These are phyloP conservation scores for Telfairia occidentalis DNA, from an alignment of 331 rosid genomes.

Conservation along the genomic window DNA sequence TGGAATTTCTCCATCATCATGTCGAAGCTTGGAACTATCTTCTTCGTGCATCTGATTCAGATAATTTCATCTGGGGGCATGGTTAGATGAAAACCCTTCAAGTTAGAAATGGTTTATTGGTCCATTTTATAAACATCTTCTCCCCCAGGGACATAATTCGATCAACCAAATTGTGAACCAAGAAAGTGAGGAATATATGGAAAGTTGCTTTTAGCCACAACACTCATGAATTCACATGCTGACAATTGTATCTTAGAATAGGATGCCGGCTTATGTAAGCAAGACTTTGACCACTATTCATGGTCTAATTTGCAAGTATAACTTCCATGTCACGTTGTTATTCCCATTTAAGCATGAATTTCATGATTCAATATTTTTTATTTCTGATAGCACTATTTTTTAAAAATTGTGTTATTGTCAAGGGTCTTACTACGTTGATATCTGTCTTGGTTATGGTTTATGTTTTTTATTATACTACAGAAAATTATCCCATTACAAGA, in stretches of 20 bases:
- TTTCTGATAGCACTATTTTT: background rate
- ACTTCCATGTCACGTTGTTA: background rate
- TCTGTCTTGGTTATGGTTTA: background rate
- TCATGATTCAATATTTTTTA: background rate
- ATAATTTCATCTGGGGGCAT: background rate
- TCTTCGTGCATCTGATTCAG: background rate
- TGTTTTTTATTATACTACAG: slow-evolving; percentile 35
- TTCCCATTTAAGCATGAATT: background rate
- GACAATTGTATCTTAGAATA: background rate
- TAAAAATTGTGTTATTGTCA: background rate
- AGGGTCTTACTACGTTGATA: background rate
- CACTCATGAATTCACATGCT: background rate
- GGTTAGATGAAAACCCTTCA: background rate
- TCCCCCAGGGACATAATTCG: background rate
- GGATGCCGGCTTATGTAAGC: background rate
- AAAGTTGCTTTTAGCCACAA: background rate
- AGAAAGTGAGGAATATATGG: background rate
- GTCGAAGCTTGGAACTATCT: background rate
- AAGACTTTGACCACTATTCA: background rate
- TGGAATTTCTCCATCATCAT: background rate
- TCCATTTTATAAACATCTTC: background rate
- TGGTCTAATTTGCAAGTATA: background rate
- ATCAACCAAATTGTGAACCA: background rate
- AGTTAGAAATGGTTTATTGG: background rate
- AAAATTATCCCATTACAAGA: slow-evolving; percentile 71